These are phyloP conservation scores for Fusarium xyrophilum DNA, from an alignment of 2,329 filamentous ascomycete species.

Conservation along the genomic window DNA sequence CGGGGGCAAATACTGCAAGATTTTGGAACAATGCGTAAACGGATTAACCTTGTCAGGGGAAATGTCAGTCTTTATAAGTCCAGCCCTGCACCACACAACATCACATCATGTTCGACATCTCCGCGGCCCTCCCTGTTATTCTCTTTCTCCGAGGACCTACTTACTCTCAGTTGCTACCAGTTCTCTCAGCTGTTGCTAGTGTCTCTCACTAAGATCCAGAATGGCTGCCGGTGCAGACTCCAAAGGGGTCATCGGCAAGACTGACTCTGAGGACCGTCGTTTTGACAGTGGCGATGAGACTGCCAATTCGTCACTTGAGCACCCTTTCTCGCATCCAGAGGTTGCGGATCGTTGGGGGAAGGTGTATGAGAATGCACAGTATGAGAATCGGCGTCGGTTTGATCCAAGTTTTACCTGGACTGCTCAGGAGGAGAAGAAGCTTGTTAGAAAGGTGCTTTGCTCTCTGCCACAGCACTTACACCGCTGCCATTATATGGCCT, in stretches of 20 bases:
- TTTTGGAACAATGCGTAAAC: background rate
- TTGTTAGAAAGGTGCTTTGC: constrained; percentile 52
- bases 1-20: background rate
- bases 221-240: constrained; percentile 24
- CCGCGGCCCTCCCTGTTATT: constrained; percentile 13
- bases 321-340: constrained; percentile 58
- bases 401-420: constrained; percentile 55
- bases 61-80: constrained; percentile 35
- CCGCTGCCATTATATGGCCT: fast-evolving
- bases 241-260: constrained; percentile 21
- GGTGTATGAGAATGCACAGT: constrained; percentile 62
- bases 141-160: constrained; percentile 15
- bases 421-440: constrained; percentile 54
- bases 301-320: constrained; percentile 40
- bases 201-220: background rate
- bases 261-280: constrained; percentile 16
- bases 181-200: background rate
- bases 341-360: constrained; percentile 61
- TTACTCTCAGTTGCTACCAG: background rate
- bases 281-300: constrained; percentile 37
- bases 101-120: constrained; percentile 16
- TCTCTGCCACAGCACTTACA: background rate
- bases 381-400: constrained; percentile 68
- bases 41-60: background rate
- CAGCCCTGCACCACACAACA: constrained; percentile 15